Base-by-base conservation (phyloP, 768 basidiomycete species). In the Boletus pseudo-olivaceus region DNA sequence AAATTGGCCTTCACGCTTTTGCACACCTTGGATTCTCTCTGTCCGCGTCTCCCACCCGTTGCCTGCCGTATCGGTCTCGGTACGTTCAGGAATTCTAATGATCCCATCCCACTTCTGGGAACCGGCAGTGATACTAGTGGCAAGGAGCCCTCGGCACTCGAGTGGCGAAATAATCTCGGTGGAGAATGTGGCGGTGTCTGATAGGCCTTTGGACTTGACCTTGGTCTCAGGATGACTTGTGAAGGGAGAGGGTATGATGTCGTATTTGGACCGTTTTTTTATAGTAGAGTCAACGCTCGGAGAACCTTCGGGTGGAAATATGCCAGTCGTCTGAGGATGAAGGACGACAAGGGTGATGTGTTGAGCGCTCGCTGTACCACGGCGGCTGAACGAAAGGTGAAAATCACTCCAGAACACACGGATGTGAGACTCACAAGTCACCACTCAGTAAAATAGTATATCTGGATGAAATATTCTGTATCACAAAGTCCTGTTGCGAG, bases 401-500 rank as follows among this genome's bases (percentile, higher is more conserved):
- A 34, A 17, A 35, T 38, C n/a, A 6, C 2, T 2, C 17, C 27
- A 11, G 19, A 42, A 20, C 29, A 17, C 27, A 37, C 20, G n/a
- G 7, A 53, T n/a, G n/a, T 11, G n/a, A 20, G 5, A 68, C 85
- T 64, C 62, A 87, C 85, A 84, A 82, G 68, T 74, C 75, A 10
- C 84, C 85, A 0, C 74, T 75, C n/a, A 83, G 61, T 30, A 76
- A 61, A 17, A 81, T 57, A 53, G 83, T 79, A 57, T 77, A 82
- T 42, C 75, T 77, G 19, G 73, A 62, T 35, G 77, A 74, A 7
- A 85, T 56, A 53, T 73, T 74, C 15, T 78, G 71, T 32, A 69
- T 72, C 49, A 83, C 73, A 47, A 82, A 83, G 47, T 73, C 70
- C 85, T 86, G 54, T 45, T 14, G 20, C 29, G 1, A 45, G 35